Conservation (phyloP, 306 rosid species). For the Cercis canadensis region DNA sequence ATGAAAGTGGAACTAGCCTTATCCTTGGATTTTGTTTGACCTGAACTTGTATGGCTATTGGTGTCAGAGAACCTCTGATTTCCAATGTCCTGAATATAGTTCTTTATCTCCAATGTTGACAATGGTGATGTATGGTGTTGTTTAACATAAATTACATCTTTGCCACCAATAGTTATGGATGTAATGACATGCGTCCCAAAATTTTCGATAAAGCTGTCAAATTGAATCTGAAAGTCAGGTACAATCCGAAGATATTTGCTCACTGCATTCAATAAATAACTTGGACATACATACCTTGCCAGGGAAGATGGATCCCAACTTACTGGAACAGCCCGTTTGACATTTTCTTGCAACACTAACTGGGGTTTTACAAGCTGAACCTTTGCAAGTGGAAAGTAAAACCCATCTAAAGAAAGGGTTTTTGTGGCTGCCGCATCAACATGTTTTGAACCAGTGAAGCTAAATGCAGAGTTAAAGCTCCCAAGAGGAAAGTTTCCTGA, state of each 20-base stretch:
- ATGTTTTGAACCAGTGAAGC: slow-evolving; percentile 86
- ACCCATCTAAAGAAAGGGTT: slow-evolving; percentile 76
- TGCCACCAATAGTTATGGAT: slow-evolving; percentile 88
- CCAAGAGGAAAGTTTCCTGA: slow-evolving; percentile 76
- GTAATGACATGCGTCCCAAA: slow-evolving; percentile 88
- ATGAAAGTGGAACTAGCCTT: slow-evolving; percentile 66
- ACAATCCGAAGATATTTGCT: slow-evolving; percentile 23
- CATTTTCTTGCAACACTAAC: slow-evolving; percentile 64
- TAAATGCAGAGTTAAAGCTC: slow-evolving; percentile 83
- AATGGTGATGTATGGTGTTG: slow-evolving; percentile 80
- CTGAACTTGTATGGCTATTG: slow-evolving; percentile 57
- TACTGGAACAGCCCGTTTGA: slow-evolving; percentile 65
- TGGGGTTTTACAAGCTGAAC: slow-evolving; percentile 63
- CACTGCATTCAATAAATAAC: slow-evolving; percentile 26
- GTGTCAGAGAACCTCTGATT: slow-evolving; percentile 76
- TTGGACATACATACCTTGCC: slow-evolving; percentile 65
- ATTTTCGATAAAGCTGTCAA: slow-evolving; percentile 81
- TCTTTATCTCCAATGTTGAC: slow-evolving; percentile 77
- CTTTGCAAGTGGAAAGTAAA: slow-evolving; percentile 78
- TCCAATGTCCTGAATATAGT: slow-evolving; percentile 73
- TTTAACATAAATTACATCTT: slow-evolving; percentile 83
- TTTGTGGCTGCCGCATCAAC: slow-evolving; percentile 69
- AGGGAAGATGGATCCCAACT: slow-evolving; percentile 76
- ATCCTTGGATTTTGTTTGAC: slow-evolving; percentile 70
- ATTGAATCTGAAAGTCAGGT: slow-evolving; percentile 40